Base-by-base conservation (phyloP, 2,329 filamentous ascomycete species). In the Botryosphaeria agaves region DNA sequence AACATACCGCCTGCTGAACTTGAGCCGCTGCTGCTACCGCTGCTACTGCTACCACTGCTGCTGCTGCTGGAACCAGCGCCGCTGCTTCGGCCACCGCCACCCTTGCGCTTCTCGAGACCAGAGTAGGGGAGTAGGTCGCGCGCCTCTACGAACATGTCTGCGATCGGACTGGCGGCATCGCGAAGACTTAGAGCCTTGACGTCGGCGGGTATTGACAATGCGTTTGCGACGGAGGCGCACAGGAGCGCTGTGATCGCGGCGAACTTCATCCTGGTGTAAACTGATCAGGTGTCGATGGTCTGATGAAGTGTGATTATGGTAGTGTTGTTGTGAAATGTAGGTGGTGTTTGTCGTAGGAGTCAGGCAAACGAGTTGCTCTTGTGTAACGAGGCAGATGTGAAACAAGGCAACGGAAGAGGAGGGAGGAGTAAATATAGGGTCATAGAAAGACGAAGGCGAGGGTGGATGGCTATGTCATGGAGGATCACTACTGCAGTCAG, bases 61-160 rank as follows among this genome's bases (percentile, higher is more conserved):
- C 40, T 32, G 19, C 44, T 37, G 11, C 41, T 32, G 12, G 43
- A 32, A 5, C 57, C 49, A 9, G 56, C 48, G 14, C 53, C 47
- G 17, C 58, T 52, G n/a, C 60, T 55, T 5, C 60, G 55, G 18
- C 51, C 47, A 20, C 56, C 49, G 19, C 55, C 57, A 15, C 62
- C 62, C 42, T 59, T 62, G 32, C 64, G 56, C 41, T 66, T 67
- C 33, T 57, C 53, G 17, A 64, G 39, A 5, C 36, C 33, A 23
- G 40, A 39, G 8, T 27, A 9, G 9, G 29, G 26, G 18, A 21
- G 11, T 21, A 27, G 8, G 7, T 17, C 15, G 15, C 14, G 34
- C 24, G 12, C 26, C 5, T 16, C 30, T 29, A 21, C 3, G 12
- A 18, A 19, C n/a, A n/a, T n/a, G n/a, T n/a, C n/a, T n/a, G n/a